These are phyloP conservation scores for Cardamine chenopodiifolia DNA, from an alignment of 345 rosid species.

Conservation along the genomic window DNA sequence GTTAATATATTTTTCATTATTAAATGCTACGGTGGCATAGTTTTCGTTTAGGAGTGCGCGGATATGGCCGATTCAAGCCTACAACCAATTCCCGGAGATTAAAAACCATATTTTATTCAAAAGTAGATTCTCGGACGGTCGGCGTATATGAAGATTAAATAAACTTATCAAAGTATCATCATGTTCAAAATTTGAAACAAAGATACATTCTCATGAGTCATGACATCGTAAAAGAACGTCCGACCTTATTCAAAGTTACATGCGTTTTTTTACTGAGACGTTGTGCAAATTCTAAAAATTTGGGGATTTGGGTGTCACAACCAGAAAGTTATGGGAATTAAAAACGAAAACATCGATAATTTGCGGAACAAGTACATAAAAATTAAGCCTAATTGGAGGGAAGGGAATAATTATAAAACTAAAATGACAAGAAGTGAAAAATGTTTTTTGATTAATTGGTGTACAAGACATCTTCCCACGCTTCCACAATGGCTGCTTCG, in stretches of 20 bases:
- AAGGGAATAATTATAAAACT: neutral
- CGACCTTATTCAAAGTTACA: neutral
- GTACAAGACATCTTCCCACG: constrained; percentile 94
- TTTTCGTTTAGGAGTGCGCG: neutral
- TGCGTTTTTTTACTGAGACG: neutral
- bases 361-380: too few species aligned
- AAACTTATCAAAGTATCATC: neutral
- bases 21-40: neutral
- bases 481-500: constrained; percentile 87
- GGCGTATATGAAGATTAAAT: neutral
- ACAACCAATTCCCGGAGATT: neutral
- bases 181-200: too few species aligned
- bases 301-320: neutral
- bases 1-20: neutral
- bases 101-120: neutral
- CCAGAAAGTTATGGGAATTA: neutral
- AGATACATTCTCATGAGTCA: neutral
- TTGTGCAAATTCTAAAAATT: neutral
- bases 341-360: neutral
- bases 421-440: neutral
- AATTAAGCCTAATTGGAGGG: neutral
- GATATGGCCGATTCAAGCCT: neutral
- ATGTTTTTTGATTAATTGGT: constrained; percentile 57
- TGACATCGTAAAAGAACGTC: too few species aligned
- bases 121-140: neutral